Conservation (phyloP, 306 rosid genomes). For the Purshia tridentata region DNA sequence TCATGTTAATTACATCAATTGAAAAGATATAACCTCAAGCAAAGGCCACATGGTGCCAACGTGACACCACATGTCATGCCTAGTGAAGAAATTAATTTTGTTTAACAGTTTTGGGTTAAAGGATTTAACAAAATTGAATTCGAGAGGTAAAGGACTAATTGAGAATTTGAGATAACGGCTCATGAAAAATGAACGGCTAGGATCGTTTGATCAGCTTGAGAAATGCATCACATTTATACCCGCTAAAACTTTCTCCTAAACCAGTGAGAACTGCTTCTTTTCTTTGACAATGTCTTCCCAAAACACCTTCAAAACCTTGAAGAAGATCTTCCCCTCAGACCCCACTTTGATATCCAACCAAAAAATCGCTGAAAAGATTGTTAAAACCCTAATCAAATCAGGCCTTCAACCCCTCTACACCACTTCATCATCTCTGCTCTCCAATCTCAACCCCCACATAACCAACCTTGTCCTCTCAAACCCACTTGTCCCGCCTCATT, state of each 20-base stretch:
- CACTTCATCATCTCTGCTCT: conserved; percentile 37
- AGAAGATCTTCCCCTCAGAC: conserved; percentile 21
- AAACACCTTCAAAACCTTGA: conserved; percentile 28
- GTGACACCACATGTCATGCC: too few relatives aligned
- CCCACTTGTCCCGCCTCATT: conserved; percentile 38
- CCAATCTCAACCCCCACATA: conserved; percentile 45
- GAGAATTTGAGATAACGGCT: too few relatives aligned
- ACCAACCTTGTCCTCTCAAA: conserved; percentile 57
- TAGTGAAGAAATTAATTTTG: too few relatives aligned
- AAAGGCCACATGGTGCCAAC: too few relatives aligned
- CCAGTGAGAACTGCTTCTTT: neutral
- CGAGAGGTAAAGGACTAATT: too few relatives aligned
- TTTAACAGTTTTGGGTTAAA: too few relatives aligned
- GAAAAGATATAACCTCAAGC: too few relatives aligned
- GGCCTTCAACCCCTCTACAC: conserved; percentile 33
- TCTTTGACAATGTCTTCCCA: conserved; percentile 41
- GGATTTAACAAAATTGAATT: too few relatives aligned
- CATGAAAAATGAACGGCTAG: neutral
- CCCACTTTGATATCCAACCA: conserved; percentile 25
- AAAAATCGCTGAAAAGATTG: conserved; percentile 39
- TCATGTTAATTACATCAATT: too few relatives aligned
- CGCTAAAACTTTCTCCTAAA: conserved; percentile 6
- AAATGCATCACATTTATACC: neutral
- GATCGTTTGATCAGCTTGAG: neutral
- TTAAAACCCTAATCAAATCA: conserved; percentile 30